Conservation (phyloP, 805 yeast genomes). For the Candida adriatica region DNA sequence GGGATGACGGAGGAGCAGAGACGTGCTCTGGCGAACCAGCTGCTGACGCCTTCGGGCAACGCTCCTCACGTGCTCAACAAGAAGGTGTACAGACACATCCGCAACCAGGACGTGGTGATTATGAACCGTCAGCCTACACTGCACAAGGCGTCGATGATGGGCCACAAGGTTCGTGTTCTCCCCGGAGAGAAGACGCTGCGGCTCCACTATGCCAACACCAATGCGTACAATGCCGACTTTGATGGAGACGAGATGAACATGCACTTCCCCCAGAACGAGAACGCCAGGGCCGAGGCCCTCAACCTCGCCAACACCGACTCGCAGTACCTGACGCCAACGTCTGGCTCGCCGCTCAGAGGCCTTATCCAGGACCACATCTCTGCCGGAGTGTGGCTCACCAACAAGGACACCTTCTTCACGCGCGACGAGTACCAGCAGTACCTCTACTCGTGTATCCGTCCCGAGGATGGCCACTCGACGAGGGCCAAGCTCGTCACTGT, state of each 20-base stretch:
- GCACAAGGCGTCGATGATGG: slow-evolving; percentile 99
- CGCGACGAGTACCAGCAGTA: slow-evolving; percentile 91
- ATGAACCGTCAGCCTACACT: slow-evolving; percentile 99
- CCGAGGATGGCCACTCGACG: slow-evolving; percentile 95
- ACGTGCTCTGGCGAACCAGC: slow-evolving; percentile 89
- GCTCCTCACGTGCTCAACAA: slow-evolving; percentile 66
- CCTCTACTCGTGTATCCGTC: slow-evolving; percentile 88
- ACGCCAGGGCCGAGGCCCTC: slow-evolving; percentile 93
- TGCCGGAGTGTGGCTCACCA: slow-evolving; percentile 98
- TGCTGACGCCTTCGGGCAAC: slow-evolving; percentile 71
- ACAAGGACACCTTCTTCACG: slow-evolving; percentile 84
- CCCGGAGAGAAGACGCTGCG: slow-evolving; percentile 97
- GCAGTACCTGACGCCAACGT: slow-evolving; percentile 95
- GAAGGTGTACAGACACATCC: slow-evolving; percentile 91
- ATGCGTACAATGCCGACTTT: slow-evolving; percentile 98
- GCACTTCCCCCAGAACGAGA: slow-evolving; percentile 98
- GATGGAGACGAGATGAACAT: slow-evolving; percentile 99
- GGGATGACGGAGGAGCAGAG: slow-evolving; percentile 93
- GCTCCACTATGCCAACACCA: slow-evolving; percentile 96
- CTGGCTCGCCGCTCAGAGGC: slow-evolving; percentile 98
- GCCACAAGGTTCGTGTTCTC: slow-evolving; percentile 92
- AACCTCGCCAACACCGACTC: slow-evolving; percentile 95
- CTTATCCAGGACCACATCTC: slow-evolving; percentile 97
- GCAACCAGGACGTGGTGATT: slow-evolving; percentile 88
- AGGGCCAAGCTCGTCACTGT: slow-evolving; percentile 61